Conservation (phyloP, 257 asterid species). For the Thymus mandschuricus region DNA sequence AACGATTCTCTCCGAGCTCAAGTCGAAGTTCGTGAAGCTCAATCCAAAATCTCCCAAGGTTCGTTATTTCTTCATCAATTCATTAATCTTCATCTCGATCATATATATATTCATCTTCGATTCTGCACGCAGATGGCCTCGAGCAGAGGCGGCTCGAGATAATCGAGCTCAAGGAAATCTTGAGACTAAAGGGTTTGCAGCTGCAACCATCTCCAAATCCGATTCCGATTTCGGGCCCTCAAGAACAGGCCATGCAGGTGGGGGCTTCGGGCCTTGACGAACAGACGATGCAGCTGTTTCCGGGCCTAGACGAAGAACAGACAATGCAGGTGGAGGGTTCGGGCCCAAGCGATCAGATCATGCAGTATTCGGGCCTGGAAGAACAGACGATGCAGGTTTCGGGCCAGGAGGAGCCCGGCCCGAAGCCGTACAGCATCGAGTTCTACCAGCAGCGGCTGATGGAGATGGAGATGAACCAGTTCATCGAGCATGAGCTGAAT, state of each 20-base stretch:
- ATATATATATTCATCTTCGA: neutral
- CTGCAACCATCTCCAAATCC: too few relatives aligned
- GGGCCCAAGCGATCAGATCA: too few relatives aligned
- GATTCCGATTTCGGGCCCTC: too few relatives aligned
- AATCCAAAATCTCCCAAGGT: neutral
- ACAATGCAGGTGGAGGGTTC: too few relatives aligned
- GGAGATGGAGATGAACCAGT: slow-evolving; percentile 7
- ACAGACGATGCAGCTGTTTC: too few relatives aligned
- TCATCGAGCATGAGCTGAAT: neutral
- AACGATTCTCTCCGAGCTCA: neutral
- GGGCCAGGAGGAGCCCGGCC: neutral
- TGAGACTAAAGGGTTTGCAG: neutral
- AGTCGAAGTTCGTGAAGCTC: neutral
- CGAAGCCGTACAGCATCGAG: slow-evolving; percentile 12
- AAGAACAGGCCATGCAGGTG: too few relatives aligned
- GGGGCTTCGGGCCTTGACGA: too few relatives aligned
- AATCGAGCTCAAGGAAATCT: neutral
- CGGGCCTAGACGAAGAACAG: too few relatives aligned
- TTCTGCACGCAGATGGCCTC: neutral
- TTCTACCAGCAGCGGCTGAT: neutral
- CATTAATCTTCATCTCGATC: neutral
- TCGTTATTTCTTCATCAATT: neutral
- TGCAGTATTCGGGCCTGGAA: too few relatives aligned
- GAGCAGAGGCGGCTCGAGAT: neutral
- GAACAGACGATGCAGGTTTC: too few relatives aligned